These are phyloP conservation scores for Talaromyces proteolyticus DNA, from an alignment of 495 filamentous ascomycete species.

Conservation along the genomic window DNA sequence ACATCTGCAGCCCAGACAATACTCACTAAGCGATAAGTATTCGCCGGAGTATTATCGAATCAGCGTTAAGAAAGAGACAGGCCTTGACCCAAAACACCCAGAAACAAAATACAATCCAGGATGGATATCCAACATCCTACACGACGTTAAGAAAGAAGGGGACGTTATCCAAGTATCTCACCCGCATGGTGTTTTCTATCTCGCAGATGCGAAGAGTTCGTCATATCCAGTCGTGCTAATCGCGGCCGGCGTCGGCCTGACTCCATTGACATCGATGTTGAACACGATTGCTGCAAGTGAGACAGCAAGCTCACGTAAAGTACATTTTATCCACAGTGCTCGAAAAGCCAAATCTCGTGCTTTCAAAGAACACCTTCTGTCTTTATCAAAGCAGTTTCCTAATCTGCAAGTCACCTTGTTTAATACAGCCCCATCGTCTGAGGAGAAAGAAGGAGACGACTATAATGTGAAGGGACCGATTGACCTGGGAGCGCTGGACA, in stretches of 20 bases:
- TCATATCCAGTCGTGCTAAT: constrained; percentile 46
- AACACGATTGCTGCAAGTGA: constrained; percentile 34
- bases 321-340: constrained; percentile 38
- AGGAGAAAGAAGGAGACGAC: constrained; percentile 4
- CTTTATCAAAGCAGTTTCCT: constrained; percentile 30
- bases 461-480: constrained; percentile 3
- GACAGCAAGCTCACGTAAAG: constrained; percentile 27
- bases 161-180: constrained; percentile 58
- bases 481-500: background rate
- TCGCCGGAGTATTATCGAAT: constrained; percentile 51
- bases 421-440: constrained; percentile 14
- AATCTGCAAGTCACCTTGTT: constrained; percentile 35
- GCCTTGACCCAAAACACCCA: constrained; percentile 26
- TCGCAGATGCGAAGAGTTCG: constrained; percentile 26
- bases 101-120: constrained; percentile 45
- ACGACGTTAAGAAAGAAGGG: constrained; percentile 53
- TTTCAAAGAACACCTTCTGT: constrained; percentile 44
- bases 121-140: constrained; percentile 65
- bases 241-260: constrained; percentile 57
- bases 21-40: constrained; percentile 53
- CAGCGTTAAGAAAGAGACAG: constrained; percentile 52
- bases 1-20: constrained; percentile 54
- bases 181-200: constrained; percentile 66
- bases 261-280: constrained; percentile 56
- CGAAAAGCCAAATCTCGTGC: constrained; percentile 22